A percentile compares a stretch with the other conserved stretches of the same genome.
phyloP scores from a whole-genome alignment of 805 yeast species.

The Wickerhamomyces chambardii region DNA sequence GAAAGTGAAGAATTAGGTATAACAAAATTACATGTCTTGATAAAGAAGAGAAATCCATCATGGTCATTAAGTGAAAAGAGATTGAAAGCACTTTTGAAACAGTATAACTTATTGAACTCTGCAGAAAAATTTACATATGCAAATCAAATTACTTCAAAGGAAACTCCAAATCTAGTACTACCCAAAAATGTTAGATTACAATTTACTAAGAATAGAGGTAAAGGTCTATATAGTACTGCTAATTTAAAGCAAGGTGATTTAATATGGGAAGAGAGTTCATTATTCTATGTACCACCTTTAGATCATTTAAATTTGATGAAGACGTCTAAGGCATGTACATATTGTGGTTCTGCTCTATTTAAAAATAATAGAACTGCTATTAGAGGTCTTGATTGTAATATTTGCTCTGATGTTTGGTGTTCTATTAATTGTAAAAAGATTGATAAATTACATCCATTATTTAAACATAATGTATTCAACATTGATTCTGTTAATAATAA shows the following conservation, averaged over 20 bases:
- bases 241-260: slow-evolving; percentile 38
- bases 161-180: slow-evolving; percentile 32
- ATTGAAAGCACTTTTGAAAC: slow-evolving; percentile 42
- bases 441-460: slow-evolving; percentile 42
- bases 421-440: slow-evolving; percentile 45
- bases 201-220: slow-evolving; percentile 46
- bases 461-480: slow-evolving; percentile 43
- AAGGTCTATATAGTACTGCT: slow-evolving; percentile 47
- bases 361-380: slow-evolving; percentile 13
- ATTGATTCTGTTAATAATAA: slow-evolving; percentile 22
- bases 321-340: slow-evolving; percentile 59
- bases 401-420: slow-evolving; percentile 68
- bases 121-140: slow-evolving; percentile 39
- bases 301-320: slow-evolving; percentile 53
- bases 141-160: slow-evolving; percentile 39
- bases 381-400: slow-evolving; percentile 54
- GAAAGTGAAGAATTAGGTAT: slow-evolving; percentile 48
- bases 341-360: slow-evolving; percentile 45
- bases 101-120: slow-evolving; percentile 42
- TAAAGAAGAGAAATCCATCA: slow-evolving; percentile 41
- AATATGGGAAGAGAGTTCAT: slow-evolving; percentile 55
- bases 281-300: slow-evolving; percentile 57
- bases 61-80: slow-evolving; percentile 62
- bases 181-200: slow-evolving; percentile 36
- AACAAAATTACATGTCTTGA: slow-evolving; percentile 38